Base-by-base conservation (phyloP, 257 asterid species). In the Capsicum baccatum region DNA sequence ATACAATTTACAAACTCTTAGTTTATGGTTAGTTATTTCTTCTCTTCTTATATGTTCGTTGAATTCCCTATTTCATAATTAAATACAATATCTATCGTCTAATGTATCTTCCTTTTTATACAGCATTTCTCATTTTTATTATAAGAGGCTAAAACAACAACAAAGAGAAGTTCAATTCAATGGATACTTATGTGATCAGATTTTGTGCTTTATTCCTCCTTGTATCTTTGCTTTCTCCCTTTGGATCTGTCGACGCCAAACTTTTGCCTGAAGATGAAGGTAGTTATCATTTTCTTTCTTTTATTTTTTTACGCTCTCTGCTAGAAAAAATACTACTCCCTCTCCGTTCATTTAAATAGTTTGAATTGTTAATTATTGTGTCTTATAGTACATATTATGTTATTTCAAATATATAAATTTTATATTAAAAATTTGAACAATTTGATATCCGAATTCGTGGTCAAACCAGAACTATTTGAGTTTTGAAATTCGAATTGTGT, bases 231-330 rank as follows among this genome's bases (percentile, higher is more conserved):
- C 44, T 83, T 79, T 13, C 64, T 68, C 33, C 44, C 3, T 21
- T 83, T 42, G 35, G 80, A 66, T 55, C 80, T 52, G 79, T 60
- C 55, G 74, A 67, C 1, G 68, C 85, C 11, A 37, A 4, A 68
- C 69, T 83, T 59, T 68, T 83, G 80, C 85, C 85, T 16, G 69
- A 44, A 52, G 80, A 83, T 0, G 85, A 83, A 83, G 85, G 85
- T 83, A 68, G 69, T 66, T 83, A 54, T 3, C 52, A 16, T 17
- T 15, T 48, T 19, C 54, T 50, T 6, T 26, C 21, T 15, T 9
- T 81, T n/a, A 44, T 26, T 10, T 60, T 57, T 60, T 9, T 7
- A 66, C 76, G 8, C 52, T 63, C 50, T 64, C 48, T 48, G 9
- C 17, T 1, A 60, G n/a, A 10, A 5, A 80, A 3, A 10, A 3